Evolutionary conservation across 2,329 filamentous ascomycete species (phyloP), one percentile per base, ranked within the genome.

Genomic region (Colletotrichum sp.): DNA sequence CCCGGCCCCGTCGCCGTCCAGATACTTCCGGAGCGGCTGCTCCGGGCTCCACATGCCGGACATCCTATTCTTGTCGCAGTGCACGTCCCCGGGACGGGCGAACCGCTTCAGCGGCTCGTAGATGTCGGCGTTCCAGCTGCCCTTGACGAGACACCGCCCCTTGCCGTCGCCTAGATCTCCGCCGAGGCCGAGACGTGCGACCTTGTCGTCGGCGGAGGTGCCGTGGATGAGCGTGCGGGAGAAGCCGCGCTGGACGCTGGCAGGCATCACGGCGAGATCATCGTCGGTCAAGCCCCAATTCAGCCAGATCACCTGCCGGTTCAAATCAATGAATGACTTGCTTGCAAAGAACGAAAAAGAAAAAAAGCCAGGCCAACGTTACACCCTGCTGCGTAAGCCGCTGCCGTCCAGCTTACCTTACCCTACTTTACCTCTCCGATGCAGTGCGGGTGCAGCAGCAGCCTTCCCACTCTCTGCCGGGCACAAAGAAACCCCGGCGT

Each of bases 231-330:
- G 80, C 26, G 82, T 80, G 72, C 82, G 83, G 57, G 88, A 86
- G 80, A 92, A 92, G 16, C 87, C 85, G 15, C 87, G 82, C 68
- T 86, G 80, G 6, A 89, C 83, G 16, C 84, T 84, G 9, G 90
- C 88, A 8, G 90, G 90, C 84, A 92, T 88, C 5, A 77, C 80
- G 5, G 79, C 79, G 16, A 92, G 79, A 78, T 92, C 90, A 21
- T 82, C 78, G n/a, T 90, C 86, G 0, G 85, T 89, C 48, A 92
- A 82, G 4, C 90, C 90, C 91, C 90, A 92, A 78, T 90, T 91
- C 59, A 91, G 83, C 88, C 89, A 90, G 24, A 91, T 81, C 24
- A 90, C 78, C 79, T 84, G 79, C 26, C 28, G 28, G 52, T 13
- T 63, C 18, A 60, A 39, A 67, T 75, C 71, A 67, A 48, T 13